Percentiles rank a stretch among this genome's conserved stretches.
Conservation (phyloP, 169 alveolate genomes). For the Miamiensis avidus region DNA sequence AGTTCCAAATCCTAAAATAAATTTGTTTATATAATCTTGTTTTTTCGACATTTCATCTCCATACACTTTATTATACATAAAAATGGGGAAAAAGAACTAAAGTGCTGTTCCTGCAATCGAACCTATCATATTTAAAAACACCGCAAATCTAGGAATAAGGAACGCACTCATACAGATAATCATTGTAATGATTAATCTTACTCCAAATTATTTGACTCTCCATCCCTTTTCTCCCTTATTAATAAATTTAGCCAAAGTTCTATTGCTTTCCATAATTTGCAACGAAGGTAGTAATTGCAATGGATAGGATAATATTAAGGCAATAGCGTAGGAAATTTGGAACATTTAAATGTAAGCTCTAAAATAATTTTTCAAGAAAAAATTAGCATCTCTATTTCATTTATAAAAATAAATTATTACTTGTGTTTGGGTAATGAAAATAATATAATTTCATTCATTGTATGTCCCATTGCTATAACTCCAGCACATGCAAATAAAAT, state of each 20-base stretch:
- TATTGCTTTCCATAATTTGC: constrained; percentile 21
- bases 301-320: constrained; percentile 40
- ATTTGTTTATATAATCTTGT: not conserved
- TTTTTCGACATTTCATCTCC: not conserved
- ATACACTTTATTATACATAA: constrained; percentile 13
- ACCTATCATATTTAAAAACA: constrained; percentile 34
- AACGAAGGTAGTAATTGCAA: constrained; percentile 45
- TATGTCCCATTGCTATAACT: constrained; percentile 28
- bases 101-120: constrained; percentile 39
- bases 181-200: constrained; percentile 18
- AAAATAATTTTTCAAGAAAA: not conserved
- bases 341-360: constrained; percentile 4
- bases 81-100: constrained; percentile 29
- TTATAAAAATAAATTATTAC: not conserved
- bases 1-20: constrained; percentile 16
- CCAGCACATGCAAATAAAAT: constrained; percentile 2
- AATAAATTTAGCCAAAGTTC: constrained; percentile 2
- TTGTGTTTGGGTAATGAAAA: constrained; percentile 25
- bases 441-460: constrained; percentile 34
- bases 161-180: constrained; percentile 25
- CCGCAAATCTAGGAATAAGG: constrained; percentile 34
- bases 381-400: too few species aligned
- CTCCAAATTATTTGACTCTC: constrained; percentile 2
- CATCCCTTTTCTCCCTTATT: not conserved
- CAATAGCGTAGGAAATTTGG: constrained; percentile 36